Evolutionary conservation across 179 eudicot genomes (phyloP).

Genomic region (Carnegiea gigantea): DNA sequence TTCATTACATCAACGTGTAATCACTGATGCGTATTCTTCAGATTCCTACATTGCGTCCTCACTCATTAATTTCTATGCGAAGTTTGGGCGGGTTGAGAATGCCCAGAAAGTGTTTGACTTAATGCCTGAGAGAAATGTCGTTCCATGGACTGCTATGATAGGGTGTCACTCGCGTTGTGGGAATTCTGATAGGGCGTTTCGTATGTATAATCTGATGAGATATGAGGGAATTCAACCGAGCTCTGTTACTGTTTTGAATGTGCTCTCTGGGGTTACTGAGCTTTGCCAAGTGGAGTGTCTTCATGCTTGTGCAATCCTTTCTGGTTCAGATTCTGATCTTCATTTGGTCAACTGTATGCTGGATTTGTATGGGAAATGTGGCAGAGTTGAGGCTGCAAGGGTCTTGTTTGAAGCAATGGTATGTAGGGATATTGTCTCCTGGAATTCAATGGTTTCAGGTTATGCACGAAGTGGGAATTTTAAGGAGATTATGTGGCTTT

Average conservation of each 20-base stretch:
- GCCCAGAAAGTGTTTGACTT: slow-evolving; percentile 72
- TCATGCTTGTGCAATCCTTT: slow-evolving; percentile 45
- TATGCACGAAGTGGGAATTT: slow-evolving; percentile 49
- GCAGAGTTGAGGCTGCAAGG: slow-evolving; percentile 56
- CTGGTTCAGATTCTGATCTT: slow-evolving; percentile 50
- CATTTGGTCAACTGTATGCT: slow-evolving; percentile 61
- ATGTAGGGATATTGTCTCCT: slow-evolving; percentile 65
- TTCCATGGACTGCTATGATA: slow-evolving; percentile 81
- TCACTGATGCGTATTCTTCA: slow-evolving; percentile 53
- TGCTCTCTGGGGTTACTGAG: slow-evolving; percentile 61
- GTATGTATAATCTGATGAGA: slow-evolving; percentile 57
- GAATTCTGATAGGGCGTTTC: slow-evolving; percentile 43
- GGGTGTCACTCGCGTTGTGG: slow-evolving; percentile 62
- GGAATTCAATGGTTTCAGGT: slow-evolving; percentile 74
- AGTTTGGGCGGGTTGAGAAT: slow-evolving; percentile 27
- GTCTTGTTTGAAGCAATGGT: slow-evolving; percentile 61
- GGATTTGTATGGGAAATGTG: slow-evolving; percentile 65
- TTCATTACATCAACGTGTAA: slow-evolving; percentile 52
- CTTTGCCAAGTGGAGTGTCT: slow-evolving; percentile 41
- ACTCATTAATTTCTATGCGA: slow-evolving; percentile 64
- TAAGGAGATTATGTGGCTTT: slow-evolving; percentile 35
- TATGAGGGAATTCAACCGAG: slow-evolving; percentile 53
- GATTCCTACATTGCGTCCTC: slow-evolving; percentile 75
- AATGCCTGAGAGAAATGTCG: slow-evolving; percentile 66
- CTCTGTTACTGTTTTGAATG: slow-evolving; percentile 54